phyloP scores from a whole-genome alignment of 176 grass and related monocot species.

The Musa itinerans region DNA sequence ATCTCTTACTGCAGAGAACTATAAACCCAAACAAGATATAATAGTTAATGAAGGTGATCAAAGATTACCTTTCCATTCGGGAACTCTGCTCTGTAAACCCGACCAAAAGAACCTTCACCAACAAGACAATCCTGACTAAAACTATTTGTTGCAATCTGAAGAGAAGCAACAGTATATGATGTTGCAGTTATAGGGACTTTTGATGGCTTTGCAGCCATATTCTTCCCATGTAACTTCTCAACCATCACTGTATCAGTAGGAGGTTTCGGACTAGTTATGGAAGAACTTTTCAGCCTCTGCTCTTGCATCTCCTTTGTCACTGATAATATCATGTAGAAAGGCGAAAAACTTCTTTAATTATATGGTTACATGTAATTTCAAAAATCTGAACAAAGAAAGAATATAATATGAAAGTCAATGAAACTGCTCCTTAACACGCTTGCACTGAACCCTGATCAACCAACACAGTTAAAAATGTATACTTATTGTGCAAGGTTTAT shows the following conservation, averaged over 20 bases:
- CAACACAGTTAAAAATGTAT: too few relatives aligned
- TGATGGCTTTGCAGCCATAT: constrained; percentile 45
- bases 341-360: not conserved
- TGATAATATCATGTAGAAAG: constrained; percentile 33
- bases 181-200: constrained; percentile 58
- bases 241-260: constrained; percentile 59
- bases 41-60: not conserved
- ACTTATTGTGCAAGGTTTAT: not conserved
- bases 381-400: not conserved
- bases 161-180: constrained; percentile 78
- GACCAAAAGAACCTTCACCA: constrained; percentile 89
- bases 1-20: too few relatives aligned
- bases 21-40: too few relatives aligned
- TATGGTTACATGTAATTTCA: not conserved
- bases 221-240: constrained; percentile 62
- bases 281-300: constrained; percentile 39
- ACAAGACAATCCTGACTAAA: constrained; percentile 96
- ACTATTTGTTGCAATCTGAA: constrained; percentile 90
- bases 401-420: not conserved
- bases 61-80: constrained; percentile 74
- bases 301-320: constrained; percentile 55
- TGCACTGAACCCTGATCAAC: not conserved
- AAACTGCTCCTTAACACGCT: not conserved
- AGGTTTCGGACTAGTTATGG: constrained; percentile 31
- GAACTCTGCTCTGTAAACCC: constrained; percentile 90